Evolutionary conservation across 371 early-diverging fungal species (phyloP), one percentile per base, ranked within the genome.

Genomic region (Vairimorpha ceranae): DNA sequence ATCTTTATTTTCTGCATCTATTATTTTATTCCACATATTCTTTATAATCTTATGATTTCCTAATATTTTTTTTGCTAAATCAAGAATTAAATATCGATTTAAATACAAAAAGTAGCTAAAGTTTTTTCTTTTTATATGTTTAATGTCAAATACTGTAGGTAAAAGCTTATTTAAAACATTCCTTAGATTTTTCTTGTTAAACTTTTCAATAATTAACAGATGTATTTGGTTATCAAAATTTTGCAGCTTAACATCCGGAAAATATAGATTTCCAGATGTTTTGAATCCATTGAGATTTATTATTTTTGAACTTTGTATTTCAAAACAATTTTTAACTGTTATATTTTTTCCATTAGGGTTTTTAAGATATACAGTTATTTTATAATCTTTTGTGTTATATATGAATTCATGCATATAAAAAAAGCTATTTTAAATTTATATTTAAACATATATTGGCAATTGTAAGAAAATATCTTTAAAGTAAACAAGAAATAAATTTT

Each of bases 61-160:
- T 58, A 58, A 32, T 27, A 58, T 58, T 4, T 25, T 30, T 6
- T 6, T 30, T 10, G 30, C 4, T 2, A 58, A 27, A 8, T 25
- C 14, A 27, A 3, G 12, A 10, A 58, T 58, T 25, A 25, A 10
- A 30, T 58, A 10, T 58, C 58, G 12, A 58, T 58, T 58, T 7
- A 6, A 27, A 32, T 58, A 30, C 12, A 58, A 19, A 21, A 25
- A 58, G 4, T 25, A 25, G 6, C n/a, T 30, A 2, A 3, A 4
- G 29, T 58, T 58, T 6, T 14, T 58, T 14, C 29, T 30, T 25
- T 25, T 58, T 10, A 58, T 58, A 14, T 7, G 4, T 32, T 58
- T 58, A 3, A 21, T 58, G 29, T 58, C 58, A 58, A 58, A 58
- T 4, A 58, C 58, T 27, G 30, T 58, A 19, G 58, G 58, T 6